Percentiles rank a stretch among this genome's conserved stretches.
phyloP scores from a whole-genome alignment of 164 flowering plant species.

The Magnolia kwangsiensis region DNA sequence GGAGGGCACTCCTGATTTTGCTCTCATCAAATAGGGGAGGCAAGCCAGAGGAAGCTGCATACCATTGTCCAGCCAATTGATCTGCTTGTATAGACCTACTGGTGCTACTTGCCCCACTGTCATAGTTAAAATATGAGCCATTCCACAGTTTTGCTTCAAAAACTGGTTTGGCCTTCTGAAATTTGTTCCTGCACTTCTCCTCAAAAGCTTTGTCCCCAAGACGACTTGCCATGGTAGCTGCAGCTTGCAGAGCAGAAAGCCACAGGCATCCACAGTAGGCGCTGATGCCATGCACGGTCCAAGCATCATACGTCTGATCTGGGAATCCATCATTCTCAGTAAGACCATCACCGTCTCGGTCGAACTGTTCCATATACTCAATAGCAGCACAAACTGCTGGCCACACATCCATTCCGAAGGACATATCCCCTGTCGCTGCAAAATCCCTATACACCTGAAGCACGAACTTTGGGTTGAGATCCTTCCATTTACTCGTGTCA shows the following conservation, averaged over 20 bases:
- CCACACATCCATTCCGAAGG: constrained; percentile 86
- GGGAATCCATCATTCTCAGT: constrained; percentile 95
- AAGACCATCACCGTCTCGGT: constrained; percentile 70
- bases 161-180: constrained; percentile 53
- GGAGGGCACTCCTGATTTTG: constrained; percentile 61
- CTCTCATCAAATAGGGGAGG: constrained; percentile 73
- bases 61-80: constrained; percentile 96
- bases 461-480: constrained; percentile 85
- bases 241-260: constrained; percentile 94
- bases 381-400: constrained; percentile 91
- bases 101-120: constrained; percentile 85
- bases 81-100: constrained; percentile 92
- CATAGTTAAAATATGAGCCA: constrained; percentile 87
- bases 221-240: constrained; percentile 84
- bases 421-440: constrained; percentile 76
- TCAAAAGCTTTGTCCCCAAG: constrained; percentile 67
- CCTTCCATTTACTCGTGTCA: constrained; percentile 91
- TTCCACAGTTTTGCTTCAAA: constrained; percentile 87
- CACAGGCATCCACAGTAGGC: constrained; percentile 94
- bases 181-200: constrained; percentile 56
- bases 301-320: constrained; percentile 91
- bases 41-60: constrained; percentile 76
- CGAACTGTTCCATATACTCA: constrained; percentile 93
- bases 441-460: constrained; percentile 93
- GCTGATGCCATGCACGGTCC: constrained; percentile 94